phyloP scores from a whole-genome alignment of 2,329 filamentous ascomycete genomes.

The Exophiala dermatitidis region DNA sequence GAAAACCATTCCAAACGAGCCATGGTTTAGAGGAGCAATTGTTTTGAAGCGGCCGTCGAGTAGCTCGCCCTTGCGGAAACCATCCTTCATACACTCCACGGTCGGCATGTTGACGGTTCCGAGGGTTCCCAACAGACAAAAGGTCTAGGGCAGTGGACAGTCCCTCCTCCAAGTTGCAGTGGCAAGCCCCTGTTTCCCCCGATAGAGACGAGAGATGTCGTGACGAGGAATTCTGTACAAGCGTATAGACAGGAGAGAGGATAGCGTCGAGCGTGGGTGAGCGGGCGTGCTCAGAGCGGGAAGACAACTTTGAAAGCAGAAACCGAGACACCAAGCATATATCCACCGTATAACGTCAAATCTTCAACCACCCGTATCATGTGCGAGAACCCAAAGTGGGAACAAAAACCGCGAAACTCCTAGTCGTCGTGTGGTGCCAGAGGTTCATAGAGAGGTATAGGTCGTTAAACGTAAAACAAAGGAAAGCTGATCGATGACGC shows the following conservation, averaged over 20 bases:
- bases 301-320: constrained; percentile 19
- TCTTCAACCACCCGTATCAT: constrained; percentile 23
- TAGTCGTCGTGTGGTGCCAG: constrained; percentile 26
- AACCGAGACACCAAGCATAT: constrained; percentile 24
- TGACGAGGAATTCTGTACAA: constrained; percentile 21
- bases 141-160: constrained; percentile 1
- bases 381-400: constrained; percentile 14
- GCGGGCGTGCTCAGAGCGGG: constrained; percentile 13
- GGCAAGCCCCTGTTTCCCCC: background rate
- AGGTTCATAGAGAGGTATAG: constrained; percentile 26
- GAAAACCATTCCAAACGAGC: constrained; percentile 98
- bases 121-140: background rate
- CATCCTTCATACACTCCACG: constrained; percentile 83
- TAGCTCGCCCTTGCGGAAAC: constrained; percentile 70
- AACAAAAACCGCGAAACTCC: constrained; percentile 22
- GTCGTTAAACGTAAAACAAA: constrained; percentile 26
- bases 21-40: constrained; percentile 91
- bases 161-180: too few species aligned
- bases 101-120: background rate
- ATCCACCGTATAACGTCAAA: constrained; percentile 21
- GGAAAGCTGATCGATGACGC: constrained; percentile 24
- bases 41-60: constrained; percentile 87
- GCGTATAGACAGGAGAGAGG: constrained; percentile 21
- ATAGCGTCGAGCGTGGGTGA: constrained; percentile 10
- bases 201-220: constrained; percentile 9